Conservation (phyloP, 306 rosid genomes). For the Astragalus glycyphyllos region DNA sequence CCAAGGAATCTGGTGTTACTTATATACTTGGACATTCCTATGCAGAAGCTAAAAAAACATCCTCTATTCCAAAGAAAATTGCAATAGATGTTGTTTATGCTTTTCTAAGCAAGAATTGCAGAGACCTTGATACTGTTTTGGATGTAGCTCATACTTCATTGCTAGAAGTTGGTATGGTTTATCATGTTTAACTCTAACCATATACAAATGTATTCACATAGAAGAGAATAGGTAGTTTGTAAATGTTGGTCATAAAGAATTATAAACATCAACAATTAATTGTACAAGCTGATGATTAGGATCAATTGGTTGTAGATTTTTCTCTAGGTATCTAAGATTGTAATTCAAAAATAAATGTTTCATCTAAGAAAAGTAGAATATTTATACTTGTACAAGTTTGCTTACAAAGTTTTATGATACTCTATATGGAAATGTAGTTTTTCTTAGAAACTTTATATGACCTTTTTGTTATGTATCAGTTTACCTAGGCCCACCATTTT, state of each 20-base stretch:
- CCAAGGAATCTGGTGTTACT: conserved; percentile 80
- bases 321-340: conserved; percentile 43
- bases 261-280: conserved; percentile 20
- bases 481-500: no score
- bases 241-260: conserved; percentile 39
- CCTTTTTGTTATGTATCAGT: no score
- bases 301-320: conserved; percentile 30
- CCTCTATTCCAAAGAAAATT: conserved; percentile 70
- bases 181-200: conserved; percentile 59
- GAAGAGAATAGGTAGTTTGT: conserved; percentile 31
- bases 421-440: no score
- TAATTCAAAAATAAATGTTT: conserved; percentile 39
- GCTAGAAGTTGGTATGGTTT: conserved; percentile 86
- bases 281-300: conserved; percentile 25
- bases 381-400: conserved; percentile 16
- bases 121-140: conserved; percentile 64
- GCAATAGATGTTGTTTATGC: conserved; percentile 64
- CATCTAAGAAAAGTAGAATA: conserved; percentile 34
- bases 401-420: neutral
- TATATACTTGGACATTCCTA: conserved; percentile 75
- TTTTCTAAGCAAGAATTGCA: conserved; percentile 74
- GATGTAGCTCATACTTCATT: conserved; percentile 72
- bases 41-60: conserved; percentile 75
- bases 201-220: conserved; percentile 1
- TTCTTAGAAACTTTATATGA: neutral